Evolutionary conservation across 306 rosid genomes (phyloP).

Genomic region (Elaeagnus macrophylla): DNA sequence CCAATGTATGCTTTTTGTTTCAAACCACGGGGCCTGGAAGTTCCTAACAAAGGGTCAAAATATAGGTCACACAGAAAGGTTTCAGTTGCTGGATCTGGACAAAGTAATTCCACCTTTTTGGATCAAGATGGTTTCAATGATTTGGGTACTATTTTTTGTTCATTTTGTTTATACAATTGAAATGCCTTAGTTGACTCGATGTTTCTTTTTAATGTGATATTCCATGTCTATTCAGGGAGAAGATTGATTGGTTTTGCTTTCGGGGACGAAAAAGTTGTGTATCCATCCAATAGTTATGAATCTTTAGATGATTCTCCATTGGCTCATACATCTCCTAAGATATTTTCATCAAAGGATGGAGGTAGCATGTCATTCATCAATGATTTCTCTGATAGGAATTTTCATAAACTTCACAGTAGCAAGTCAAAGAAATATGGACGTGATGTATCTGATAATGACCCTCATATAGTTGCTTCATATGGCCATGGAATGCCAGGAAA

Average conservation of each 20-base stretch:
- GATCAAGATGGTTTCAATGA: constrained; percentile 65
- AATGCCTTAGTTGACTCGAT: constrained; percentile 8
- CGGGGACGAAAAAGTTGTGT: constrained; percentile 54
- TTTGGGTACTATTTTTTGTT: constrained; percentile 39
- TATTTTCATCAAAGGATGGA: constrained; percentile 51
- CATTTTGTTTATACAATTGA: background rate
- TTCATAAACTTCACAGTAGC: constrained; percentile 38
- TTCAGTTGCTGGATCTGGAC: constrained; percentile 63
- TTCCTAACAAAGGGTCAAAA: constrained; percentile 63
- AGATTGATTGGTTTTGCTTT: constrained; percentile 53
- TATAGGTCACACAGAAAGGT: constrained; percentile 73
- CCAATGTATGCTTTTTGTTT: constrained; percentile 88
- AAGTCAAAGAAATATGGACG: constrained; percentile 47
- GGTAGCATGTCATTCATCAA: constrained; percentile 33
- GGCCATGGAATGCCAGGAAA: constrained; percentile 35
- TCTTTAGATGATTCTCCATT: constrained; percentile 71
- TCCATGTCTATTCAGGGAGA: constrained; percentile 48
- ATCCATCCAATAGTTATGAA: constrained; percentile 55
- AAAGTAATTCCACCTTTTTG: constrained; percentile 28
- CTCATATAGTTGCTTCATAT: constrained; percentile 24
- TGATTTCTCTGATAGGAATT: constrained; percentile 51
- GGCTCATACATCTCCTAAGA: constrained; percentile 46
- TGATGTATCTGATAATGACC: constrained; percentile 30
- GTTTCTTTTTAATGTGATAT: background rate
- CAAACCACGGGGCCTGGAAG: constrained; percentile 90